A percentile compares a stretch with the other conserved stretches of the same genome.
These are phyloP conservation scores for Eucalyptus marginata DNA, from an alignment of 345 rosid species.

Conservation along the genomic window DNA sequence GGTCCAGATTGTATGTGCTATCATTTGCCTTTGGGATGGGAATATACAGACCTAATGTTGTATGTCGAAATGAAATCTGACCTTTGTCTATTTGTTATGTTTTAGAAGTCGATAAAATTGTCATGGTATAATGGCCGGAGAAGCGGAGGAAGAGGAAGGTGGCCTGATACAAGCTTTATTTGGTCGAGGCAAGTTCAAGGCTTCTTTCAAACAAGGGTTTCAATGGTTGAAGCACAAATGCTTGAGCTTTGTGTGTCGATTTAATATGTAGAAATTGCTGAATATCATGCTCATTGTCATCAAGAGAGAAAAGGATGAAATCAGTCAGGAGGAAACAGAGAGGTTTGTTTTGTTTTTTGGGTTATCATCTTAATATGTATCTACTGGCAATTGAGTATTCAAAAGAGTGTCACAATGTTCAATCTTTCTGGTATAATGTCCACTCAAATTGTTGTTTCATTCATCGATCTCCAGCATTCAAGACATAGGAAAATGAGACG, in stretches of 20 bases:
- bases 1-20: constrained; percentile 74
- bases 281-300: neutral
- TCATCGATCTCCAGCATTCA: neutral
- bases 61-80: constrained; percentile 12
- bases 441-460: too few species aligned
- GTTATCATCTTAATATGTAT: neutral
- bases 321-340: neutral
- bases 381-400: neutral
- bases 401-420: too few species aligned
- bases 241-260: neutral
- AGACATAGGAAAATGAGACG: neutral
- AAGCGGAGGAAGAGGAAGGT: neutral
- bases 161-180: neutral
- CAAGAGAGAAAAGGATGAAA: neutral
- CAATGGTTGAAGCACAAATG: neutral
- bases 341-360: neutral
- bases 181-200: neutral
- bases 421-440: too few species aligned
- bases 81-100: too few species aligned
- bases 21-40: constrained; percentile 88
- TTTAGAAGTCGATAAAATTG: too few species aligned
- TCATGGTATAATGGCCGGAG: too few species aligned
- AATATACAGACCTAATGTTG: constrained; percentile 90
- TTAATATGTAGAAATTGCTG: too few species aligned
- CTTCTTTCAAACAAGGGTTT: neutral